These are phyloP conservation scores for Fusarium staphyleae DNA, from an alignment of 2,329 filamentous ascomycete species.

Conservation along the genomic window DNA sequence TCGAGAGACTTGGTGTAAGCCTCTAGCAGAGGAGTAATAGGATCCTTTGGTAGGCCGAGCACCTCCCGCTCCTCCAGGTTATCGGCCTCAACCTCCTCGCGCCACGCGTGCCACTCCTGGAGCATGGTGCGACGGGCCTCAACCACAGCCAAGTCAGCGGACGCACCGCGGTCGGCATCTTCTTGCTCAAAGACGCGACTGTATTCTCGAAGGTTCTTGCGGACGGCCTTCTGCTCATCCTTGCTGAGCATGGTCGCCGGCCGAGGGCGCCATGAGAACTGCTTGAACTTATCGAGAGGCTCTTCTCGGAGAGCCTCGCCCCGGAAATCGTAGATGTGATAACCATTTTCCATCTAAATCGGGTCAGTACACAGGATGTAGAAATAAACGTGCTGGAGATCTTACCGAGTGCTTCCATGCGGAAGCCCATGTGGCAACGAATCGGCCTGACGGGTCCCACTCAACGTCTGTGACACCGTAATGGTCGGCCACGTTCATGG, in stretches of 20 bases:
- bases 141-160: constrained; percentile 91
- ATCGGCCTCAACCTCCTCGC: constrained; percentile 75
- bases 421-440: constrained; percentile 90
- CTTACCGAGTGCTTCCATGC: constrained; percentile 95
- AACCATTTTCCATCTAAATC: constrained; percentile 96
- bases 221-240: constrained; percentile 96
- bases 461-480: constrained; percentile 98
- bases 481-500: constrained; percentile 93
- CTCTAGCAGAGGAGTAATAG: constrained; percentile 67
- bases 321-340: constrained; percentile 97
- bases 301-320: constrained; percentile 90
- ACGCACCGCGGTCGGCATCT: constrained; percentile 90
- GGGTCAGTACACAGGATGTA: constrained; percentile 14
- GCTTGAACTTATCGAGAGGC: constrained; percentile 95
- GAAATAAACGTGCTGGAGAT: constrained; percentile 17
- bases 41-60: constrained; percentile 70
- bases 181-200: constrained; percentile 93
- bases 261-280: constrained; percentile 92
- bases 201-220: constrained; percentile 98
- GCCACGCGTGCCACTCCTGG: constrained; percentile 89
- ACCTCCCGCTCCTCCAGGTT: constrained; percentile 73
- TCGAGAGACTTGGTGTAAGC: constrained; percentile 61
- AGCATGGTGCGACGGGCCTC: constrained; percentile 83
- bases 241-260: constrained; percentile 90
- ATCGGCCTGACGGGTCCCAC: constrained; percentile 96